Evolutionary conservation across 257 asterid genomes (phyloP), one percentile per base, ranked within the genome.

Genomic region (Echium plantagineum): DNA sequence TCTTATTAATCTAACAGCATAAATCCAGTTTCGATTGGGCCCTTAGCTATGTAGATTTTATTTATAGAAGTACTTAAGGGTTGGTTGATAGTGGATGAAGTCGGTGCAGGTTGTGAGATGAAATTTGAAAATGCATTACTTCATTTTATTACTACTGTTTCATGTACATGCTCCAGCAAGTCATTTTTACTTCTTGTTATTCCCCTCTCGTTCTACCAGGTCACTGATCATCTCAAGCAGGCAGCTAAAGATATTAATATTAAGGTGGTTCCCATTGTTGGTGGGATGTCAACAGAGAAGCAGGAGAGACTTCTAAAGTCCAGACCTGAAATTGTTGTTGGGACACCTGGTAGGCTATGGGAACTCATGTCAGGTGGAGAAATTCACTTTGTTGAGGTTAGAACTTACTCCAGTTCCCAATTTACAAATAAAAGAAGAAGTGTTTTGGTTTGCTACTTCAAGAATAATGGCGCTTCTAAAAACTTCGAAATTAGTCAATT

Each of bases 281-380:
- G 98, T 74, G 98, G 96, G 55, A 87, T 90, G 93, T 83, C 98
- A 67, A 66, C 80, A 47, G 88, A 90, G 72, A 90, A 90, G 78
- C 98, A 90, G 70, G 98, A 90, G 80, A 83, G 98, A 64, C 86
- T 85, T 69, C 70, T 90, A 79, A 90, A 75, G 74, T 49, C 77
- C 62, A 83, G 93, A 74, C 98, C 98, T 71, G 98, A 87, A 76
- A 83, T 90, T 74, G 96, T 90, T 66, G 95, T 90, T n/a, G 98
- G 98, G 60, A 90, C 98, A 69, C 98, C 98, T 9, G 98, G 98
- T 65, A 80, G 98, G 70, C 83, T 90, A 9, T 90, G 98, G 98
- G 98, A 90, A 71, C 94, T 85, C 64, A 90, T 90, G 95, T 87
- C 94, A 9, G 85, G 94, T 47, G 96, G 95, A 74, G 94, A 80